phyloP scores from a whole-genome alignment of 495 filamentous ascomycete genomes.

The Beverwykella pulmonaria region DNA sequence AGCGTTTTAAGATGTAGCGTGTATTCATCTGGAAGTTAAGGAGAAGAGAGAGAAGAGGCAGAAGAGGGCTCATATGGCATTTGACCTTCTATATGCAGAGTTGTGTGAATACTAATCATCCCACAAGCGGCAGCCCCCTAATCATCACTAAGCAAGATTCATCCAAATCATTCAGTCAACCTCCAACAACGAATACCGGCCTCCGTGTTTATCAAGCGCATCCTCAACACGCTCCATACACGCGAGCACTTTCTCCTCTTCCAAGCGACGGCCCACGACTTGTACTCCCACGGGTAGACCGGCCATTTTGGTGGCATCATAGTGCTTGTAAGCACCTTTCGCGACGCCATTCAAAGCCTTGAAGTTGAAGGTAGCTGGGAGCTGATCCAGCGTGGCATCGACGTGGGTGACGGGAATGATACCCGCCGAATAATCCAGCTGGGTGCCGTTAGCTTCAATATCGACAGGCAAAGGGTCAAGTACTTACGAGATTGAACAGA shows the following conservation, averaged over 20 bases:
- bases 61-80: not conserved
- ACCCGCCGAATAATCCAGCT: slow-evolving; percentile 85
- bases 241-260: slow-evolving; percentile 91
- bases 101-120: slow-evolving; percentile 21
- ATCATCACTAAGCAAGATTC: slow-evolving; percentile 13
- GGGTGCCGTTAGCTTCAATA: not conserved
- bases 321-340: slow-evolving; percentile 81
- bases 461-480: not conserved
- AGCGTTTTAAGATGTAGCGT: too few species aligned
- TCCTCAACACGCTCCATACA: slow-evolving; percentile 79
- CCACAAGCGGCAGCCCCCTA: not conserved
- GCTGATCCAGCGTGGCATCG: slow-evolving; percentile 65
- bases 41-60: too few species aligned
- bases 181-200: slow-evolving; percentile 67
- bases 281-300: slow-evolving; percentile 87
- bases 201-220: slow-evolving; percentile 64
- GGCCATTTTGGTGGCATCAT: slow-evolving; percentile 80
- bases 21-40: too few species aligned
- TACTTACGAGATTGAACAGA: slow-evolving; percentile 79
- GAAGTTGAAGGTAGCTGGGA: slow-evolving; percentile 60
- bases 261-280: slow-evolving; percentile 77
- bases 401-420: slow-evolving; percentile 88
- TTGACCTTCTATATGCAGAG: not conserved
- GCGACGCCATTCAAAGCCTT: slow-evolving; percentile 76
- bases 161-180: slow-evolving; percentile 47